Percentiles rank a stretch among this genome's conserved stretches.
Conservation (phyloP, 2,329 filamentous ascomycete species). For the Cadophora malorum region DNA sequence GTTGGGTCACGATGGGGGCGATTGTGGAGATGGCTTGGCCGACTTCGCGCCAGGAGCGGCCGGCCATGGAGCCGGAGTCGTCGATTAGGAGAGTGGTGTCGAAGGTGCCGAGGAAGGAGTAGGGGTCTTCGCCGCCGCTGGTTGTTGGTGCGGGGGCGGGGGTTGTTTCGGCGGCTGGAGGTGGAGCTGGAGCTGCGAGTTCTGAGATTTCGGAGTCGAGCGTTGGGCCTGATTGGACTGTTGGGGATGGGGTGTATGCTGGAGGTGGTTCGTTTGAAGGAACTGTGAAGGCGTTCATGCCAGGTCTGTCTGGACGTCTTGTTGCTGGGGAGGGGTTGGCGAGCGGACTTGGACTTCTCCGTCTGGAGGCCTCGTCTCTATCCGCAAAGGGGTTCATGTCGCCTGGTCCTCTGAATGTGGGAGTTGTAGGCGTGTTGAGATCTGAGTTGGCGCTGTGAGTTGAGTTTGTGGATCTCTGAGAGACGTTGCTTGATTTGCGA, state of each 20-base stretch:
- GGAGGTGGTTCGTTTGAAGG: conserved; percentile 44
- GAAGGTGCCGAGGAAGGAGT: conserved; percentile 78
- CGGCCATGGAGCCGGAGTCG: conserved; percentile 87
- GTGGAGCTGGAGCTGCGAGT: conserved; percentile 35
- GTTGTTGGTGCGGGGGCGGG: conserved; percentile 36
- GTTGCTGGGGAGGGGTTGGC: conserved; percentile 40
- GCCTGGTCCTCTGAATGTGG: conserved; percentile 19
- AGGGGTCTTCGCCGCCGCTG: conserved; percentile 65
- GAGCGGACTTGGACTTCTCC: conserved; percentile 27
- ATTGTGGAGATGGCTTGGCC: conserved; percentile 73
- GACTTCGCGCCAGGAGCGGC: conserved; percentile 78
- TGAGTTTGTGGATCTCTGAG: conserved; percentile 24
- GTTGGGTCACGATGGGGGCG: conserved; percentile 78
- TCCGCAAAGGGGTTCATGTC: conserved; percentile 19
- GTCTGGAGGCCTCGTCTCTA: conserved; percentile 12
- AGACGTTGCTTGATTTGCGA: conserved; percentile 31
- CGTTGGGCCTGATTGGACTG: conserved; percentile 29
- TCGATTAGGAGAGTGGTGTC: conserved; percentile 93
- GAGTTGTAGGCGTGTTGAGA: conserved; percentile 15
- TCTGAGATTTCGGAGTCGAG: conserved; percentile 24
- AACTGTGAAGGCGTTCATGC: conserved; percentile 43
- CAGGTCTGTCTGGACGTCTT: conserved; percentile 40
- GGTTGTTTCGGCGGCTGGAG: conserved; percentile 47
- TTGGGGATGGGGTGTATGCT: conserved; percentile 42
- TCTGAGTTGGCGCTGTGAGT: conserved; percentile 14